phyloP scores from a whole-genome alignment of 352 stramenopile species.

The Phytophthora cryptogea region DNA sequence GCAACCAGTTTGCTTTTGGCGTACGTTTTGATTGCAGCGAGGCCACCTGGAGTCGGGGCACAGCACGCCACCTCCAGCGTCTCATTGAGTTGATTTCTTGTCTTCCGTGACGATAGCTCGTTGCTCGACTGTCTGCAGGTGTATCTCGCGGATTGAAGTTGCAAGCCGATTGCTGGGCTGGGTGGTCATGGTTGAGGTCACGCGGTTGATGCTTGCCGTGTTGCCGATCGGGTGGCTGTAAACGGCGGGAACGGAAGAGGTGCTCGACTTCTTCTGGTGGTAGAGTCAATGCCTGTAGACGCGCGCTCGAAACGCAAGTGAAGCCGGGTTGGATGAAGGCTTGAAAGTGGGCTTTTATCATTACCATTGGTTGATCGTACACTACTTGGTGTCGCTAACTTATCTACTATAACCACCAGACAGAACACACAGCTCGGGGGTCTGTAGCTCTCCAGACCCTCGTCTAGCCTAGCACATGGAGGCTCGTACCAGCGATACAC shows the following conservation, averaged over 20 bases:
- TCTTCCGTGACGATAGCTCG: constrained; percentile 17
- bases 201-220: constrained; percentile 12
- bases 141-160: constrained; percentile 16
- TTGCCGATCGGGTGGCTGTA: constrained; percentile 1
- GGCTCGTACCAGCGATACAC: constrained; percentile 45
- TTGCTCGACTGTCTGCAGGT: background rate
- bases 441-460: background rate
- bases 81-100: background rate
- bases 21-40: constrained; percentile 23
- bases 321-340: constrained; percentile 1
- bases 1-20: constrained; percentile 18
- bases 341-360: constrained; percentile 12
- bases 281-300: constrained; percentile 11
- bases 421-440: constrained; percentile 17
- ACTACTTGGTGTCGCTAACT: constrained; percentile 37
- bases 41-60: constrained; percentile 12
- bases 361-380: constrained; percentile 28
- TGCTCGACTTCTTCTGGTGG: background rate
- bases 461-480: constrained; percentile 38
- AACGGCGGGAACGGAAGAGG: background rate
- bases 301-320: constrained; percentile 22
- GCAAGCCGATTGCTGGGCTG: background rate
- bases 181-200: constrained; percentile 7
- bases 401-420: constrained; percentile 25
- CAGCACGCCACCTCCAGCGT: constrained; percentile 7